Conservation (phyloP, 352 stramenopile species). For the Phytophthora europaea region DNA sequence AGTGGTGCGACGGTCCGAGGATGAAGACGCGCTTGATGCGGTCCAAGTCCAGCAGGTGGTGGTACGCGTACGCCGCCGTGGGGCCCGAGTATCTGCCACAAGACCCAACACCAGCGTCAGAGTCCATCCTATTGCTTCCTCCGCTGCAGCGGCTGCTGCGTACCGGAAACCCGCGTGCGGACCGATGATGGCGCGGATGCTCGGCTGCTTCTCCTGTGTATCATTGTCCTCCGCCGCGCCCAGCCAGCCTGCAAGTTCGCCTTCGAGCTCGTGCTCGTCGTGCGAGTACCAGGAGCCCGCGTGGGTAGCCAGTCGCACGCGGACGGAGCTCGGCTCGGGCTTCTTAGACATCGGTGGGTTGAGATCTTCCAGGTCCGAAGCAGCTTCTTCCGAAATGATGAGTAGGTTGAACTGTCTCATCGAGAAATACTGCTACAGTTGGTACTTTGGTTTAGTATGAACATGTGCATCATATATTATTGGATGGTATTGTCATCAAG, state of each 20-base stretch:
- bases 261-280: conserved; percentile 65
- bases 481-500: no score
- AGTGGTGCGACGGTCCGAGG: conserved; percentile 96
- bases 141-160: neutral
- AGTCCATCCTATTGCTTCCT: neutral
- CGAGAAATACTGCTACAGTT: neutral
- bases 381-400: conserved; percentile 17
- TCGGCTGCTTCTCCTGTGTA: conserved; percentile 44
- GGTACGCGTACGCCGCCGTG: conserved; percentile 95
- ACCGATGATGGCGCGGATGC: conserved; percentile 85
- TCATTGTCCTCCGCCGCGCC: conserved; percentile 45
- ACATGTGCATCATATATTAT: no score
- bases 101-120: neutral
- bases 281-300: conserved; percentile 89
- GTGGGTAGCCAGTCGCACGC: conserved; percentile 76
- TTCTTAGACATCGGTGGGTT: conserved; percentile 43
- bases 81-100: conserved; percentile 92
- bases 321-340: conserved; percentile 48
- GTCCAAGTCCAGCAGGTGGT: conserved; percentile 83
- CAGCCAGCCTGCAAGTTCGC: conserved; percentile 75
- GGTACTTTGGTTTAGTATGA: no score
- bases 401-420: neutral
- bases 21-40: conserved; percentile 91
- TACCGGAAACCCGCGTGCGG: conserved; percentile 90
- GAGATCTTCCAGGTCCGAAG: conserved; percentile 20